Evolutionary conservation across 148 eudicot species (phyloP).

Genomic region (Camellia japonica): DNA sequence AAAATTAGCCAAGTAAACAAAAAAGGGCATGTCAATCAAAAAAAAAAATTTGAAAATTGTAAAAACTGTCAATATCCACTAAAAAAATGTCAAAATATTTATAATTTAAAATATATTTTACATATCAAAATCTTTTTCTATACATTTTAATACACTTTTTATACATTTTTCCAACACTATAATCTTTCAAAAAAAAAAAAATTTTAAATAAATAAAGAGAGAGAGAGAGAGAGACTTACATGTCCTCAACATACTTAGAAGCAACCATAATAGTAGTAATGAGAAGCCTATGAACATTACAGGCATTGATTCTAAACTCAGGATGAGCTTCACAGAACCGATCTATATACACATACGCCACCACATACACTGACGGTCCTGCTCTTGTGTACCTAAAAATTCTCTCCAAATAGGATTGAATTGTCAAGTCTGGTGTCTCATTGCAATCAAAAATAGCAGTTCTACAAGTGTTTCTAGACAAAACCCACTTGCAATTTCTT

Average conservation of each 20-base stretch:
- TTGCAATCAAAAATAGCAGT: constrained; percentile 58
- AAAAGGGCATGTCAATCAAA: too few species aligned
- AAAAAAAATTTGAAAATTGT: too few species aligned
- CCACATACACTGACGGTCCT: constrained; percentile 84
- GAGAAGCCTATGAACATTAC: constrained; percentile 90
- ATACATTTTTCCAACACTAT: too few species aligned
- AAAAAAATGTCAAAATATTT: too few species aligned
- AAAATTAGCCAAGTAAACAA: too few species aligned
- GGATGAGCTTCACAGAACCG: constrained; percentile 67
- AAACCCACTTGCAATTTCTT: constrained; percentile 36
- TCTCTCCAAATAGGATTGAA: constrained; percentile 77
- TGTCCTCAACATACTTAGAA: constrained; percentile 90
- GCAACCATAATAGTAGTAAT: constrained; percentile 94
- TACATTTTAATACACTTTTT: too few species aligned
- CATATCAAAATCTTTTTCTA: too few species aligned
- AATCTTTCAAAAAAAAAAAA: too few species aligned
- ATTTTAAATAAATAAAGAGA: neutral
- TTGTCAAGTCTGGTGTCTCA: constrained; percentile 90
- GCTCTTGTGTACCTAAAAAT: constrained; percentile 81
- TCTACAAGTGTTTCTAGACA: constrained; percentile 32
- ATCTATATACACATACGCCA: constrained; percentile 92
- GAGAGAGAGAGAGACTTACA: constrained; percentile 42
- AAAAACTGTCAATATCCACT: too few species aligned
- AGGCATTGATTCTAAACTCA: constrained; percentile 54
- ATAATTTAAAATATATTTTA: too few species aligned